Evolutionary conservation across 768 basidiomycete genomes (phyloP), one percentile per base, ranked within the genome.

Genomic region (Lanmaoa pseudosensibilis): DNA sequence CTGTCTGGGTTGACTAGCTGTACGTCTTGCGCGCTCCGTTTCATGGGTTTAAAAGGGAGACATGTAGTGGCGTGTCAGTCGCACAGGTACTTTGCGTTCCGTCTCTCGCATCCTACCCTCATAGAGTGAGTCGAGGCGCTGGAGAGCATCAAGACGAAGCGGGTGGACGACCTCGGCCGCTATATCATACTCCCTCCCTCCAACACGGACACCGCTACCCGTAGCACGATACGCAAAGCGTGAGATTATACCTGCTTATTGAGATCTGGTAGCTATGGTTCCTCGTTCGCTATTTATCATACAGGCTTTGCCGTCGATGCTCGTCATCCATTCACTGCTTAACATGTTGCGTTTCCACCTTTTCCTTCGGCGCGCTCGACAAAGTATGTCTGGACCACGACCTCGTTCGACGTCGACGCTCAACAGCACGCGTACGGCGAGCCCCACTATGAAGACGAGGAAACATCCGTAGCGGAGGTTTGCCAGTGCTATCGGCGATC

Each of bases 61-160:
- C 27, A 27, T 6, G 27, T 27, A 27, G 27, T 27, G 27, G 6
- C 27, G 27, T 6, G 27, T 27, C 27, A 6, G 6, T 27, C 27
- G 27, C 27, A 27, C 27, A 6, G 89, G 56, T 97, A 96, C 76
- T 97, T 94, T 49, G 91, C 92, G 21, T 97, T 93, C 64, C 93
- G 97, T 71, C 93, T 97, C 73, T 94, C 91, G 46, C 96, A 99
- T 73, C 96, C 96, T 6, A 97, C 94, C 3, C 72, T 99, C 61
- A 88, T 90, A 36, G 95, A 99, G 75, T 83, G 95, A 10, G 76
- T 98, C 65, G 86, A 83, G 60, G 92, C 84, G 4, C 79, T 97
- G 38, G 92, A 96, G 56, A 69, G 73, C 19, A 85, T 82, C 77
- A 80, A 85, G 63, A 72, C 70, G 5, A 73, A 77, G 58, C 75